A percentile compares a stretch with the other conserved stretches of the same genome.
Conservation (phyloP, 345 rosid genomes). For the Adansonia digitata region DNA sequence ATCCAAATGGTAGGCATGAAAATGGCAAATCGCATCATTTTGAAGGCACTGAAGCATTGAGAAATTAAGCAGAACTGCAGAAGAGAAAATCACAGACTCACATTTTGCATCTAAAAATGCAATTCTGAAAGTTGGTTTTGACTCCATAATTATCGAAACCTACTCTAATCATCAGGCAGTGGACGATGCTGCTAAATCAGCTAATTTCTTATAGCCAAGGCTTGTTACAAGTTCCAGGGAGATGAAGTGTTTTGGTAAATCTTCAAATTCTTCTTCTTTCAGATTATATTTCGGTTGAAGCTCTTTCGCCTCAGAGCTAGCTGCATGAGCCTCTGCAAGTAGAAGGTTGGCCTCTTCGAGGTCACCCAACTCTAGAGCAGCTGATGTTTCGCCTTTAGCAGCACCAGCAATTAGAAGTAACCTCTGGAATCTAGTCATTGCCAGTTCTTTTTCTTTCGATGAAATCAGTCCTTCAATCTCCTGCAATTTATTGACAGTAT, state of each 20-base stretch:
- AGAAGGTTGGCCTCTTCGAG: conserved; percentile 73
- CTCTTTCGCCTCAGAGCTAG: conserved; percentile 62
- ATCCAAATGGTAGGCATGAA: conserved; percentile 1
- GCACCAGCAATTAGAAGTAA: conserved; percentile 52
- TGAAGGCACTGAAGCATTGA: not conserved
- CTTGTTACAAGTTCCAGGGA: conserved; percentile 74
- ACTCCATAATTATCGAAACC: not conserved
- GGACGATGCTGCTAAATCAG: conserved; percentile 47
- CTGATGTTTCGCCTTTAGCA: conserved; percentile 69
- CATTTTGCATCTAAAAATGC: not conserved
- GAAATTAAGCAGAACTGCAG: not conserved
- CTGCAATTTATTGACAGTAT: conserved; percentile 51
- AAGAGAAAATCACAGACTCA: not conserved
- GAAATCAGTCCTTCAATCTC: conserved; percentile 55
- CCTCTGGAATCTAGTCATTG: conserved; percentile 69
- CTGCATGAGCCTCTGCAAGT: conserved; percentile 70
- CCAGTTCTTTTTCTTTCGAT: conserved; percentile 67
- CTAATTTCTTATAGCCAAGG: conserved; percentile 48
- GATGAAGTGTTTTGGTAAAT: conserved; percentile 50
- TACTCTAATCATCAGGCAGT: conserved; percentile 14
- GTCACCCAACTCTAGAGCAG: conserved; percentile 71
- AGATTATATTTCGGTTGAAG: conserved; percentile 46
- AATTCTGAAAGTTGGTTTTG: not conserved
- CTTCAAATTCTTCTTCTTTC: conserved; percentile 49
- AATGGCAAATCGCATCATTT: not conserved